phyloP scores from a whole-genome alignment of 75 land plant genomes.

The Gnetum montanum region DNA sequence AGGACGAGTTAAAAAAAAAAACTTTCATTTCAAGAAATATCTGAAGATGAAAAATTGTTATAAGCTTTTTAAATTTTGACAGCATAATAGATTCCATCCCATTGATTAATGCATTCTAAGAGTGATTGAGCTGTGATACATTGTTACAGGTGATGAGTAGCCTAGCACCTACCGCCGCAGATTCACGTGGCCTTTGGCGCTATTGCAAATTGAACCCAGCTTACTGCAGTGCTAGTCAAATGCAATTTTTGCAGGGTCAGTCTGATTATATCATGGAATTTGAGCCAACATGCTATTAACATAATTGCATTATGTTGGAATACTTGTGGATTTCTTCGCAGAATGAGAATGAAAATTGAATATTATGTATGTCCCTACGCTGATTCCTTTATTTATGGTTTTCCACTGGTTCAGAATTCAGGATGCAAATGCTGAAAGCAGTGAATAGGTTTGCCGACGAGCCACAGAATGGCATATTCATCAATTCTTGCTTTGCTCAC shows the following conservation, averaged over 20 bases:
- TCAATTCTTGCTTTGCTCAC: conserved; percentile 85
- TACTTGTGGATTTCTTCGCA: too few species aligned
- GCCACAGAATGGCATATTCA: conserved; percentile 53
- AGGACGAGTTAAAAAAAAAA: neutral
- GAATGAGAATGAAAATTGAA: too few species aligned
- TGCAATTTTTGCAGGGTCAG: conserved; percentile 72
- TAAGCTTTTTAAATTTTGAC: neutral
- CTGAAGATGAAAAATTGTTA: neutral
- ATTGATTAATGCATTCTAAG: neutral
- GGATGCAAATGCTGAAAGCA: conserved; percentile 51
- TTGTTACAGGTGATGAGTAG: conserved; percentile 41
- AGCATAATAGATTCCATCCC: neutral
- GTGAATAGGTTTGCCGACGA: conserved; percentile 24
- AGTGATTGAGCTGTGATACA: too few species aligned
- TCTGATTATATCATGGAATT: too few species aligned
- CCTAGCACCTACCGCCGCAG: conserved; percentile 59
- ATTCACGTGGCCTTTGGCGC: conserved; percentile 52
- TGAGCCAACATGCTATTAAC: too few species aligned
- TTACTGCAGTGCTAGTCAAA: conserved; percentile 41
- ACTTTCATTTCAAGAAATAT: neutral
- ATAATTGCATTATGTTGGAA: too few species aligned
- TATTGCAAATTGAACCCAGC: conserved; percentile 50
- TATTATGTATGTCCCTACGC: too few species aligned
- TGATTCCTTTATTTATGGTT: too few species aligned
- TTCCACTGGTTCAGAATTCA: too few species aligned